Conservation (phyloP, 176 grass and related monocot genomes). For the Metroxylon sagu region DNA sequence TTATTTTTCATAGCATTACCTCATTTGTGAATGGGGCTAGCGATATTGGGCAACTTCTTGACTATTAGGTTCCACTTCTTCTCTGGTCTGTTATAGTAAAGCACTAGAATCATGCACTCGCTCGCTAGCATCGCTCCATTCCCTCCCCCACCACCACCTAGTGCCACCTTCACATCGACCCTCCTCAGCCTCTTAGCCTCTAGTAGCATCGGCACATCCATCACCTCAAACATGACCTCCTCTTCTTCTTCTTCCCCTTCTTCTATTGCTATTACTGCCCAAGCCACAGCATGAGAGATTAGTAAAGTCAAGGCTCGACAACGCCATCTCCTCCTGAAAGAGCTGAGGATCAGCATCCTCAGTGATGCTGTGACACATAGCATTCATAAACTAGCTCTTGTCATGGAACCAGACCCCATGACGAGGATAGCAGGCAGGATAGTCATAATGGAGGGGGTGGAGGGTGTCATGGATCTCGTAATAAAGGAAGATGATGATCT, state of each 20-base stretch:
- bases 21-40: slow-evolving; percentile 32
- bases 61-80: slow-evolving; percentile 44
- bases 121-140: not conserved
- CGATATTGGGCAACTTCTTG: slow-evolving; percentile 44
- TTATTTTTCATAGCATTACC: slow-evolving; percentile 45
- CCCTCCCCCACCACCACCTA: slow-evolving; percentile 3
- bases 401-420: slow-evolving; percentile 54
- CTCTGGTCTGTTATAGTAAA: slow-evolving; percentile 43
- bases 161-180: slow-evolving; percentile 24
- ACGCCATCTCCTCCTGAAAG: slow-evolving; percentile 60
- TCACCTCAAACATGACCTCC: slow-evolving; percentile 34
- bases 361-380: slow-evolving; percentile 67
- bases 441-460: too few species aligned
- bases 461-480: too few species aligned
- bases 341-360: slow-evolving; percentile 65
- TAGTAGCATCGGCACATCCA: slow-evolving; percentile 48
- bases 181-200: slow-evolving; percentile 31
- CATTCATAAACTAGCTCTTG: slow-evolving; percentile 88
- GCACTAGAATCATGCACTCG: slow-evolving; percentile 67
- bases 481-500: slow-evolving; percentile 42
- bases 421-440: slow-evolving; percentile 43
- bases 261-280: slow-evolving; percentile 35
- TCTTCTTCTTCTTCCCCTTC: slow-evolving; percentile 14
- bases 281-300: slow-evolving; percentile 27
- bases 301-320: slow-evolving; percentile 32